Percentiles rank a stretch among this genome's conserved stretches.
phyloP scores from a whole-genome alignment of 306 rosid genomes.

The Trifolium dubium region DNA sequence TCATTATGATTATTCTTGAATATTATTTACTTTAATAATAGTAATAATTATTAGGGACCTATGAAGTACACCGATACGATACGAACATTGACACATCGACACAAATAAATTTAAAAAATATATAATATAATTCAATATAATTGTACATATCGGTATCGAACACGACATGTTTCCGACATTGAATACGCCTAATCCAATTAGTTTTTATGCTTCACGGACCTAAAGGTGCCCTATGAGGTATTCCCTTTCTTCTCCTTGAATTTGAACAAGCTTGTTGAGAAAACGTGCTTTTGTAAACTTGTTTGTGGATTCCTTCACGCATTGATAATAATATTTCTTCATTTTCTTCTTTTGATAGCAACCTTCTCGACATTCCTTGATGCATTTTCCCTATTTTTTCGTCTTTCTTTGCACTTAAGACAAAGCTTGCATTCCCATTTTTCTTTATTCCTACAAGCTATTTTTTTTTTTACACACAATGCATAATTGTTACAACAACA shows the following conservation, averaged over 20 bases:
- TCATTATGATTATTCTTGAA: not conserved
- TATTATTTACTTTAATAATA: slow-evolving; percentile 2
- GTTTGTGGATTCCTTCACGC: slow-evolving; percentile 70
- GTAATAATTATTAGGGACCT: not conserved
- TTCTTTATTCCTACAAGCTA: slow-evolving; percentile 84
- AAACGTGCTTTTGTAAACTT: slow-evolving; percentile 49
- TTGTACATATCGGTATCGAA: no score
- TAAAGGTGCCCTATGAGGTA: slow-evolving; percentile 95
- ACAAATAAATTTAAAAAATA: no score
- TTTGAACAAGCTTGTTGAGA: slow-evolving; percentile 74
- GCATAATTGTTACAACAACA: not conserved
- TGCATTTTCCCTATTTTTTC: slow-evolving; percentile 47
- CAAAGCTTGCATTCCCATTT: slow-evolving; percentile 80
- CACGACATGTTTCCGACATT: no score
- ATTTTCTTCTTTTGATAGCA: slow-evolving; percentile 53
- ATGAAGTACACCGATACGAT: no score
- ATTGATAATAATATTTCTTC: slow-evolving; percentile 47
- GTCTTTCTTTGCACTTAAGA: slow-evolving; percentile 53
- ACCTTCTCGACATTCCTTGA: slow-evolving; percentile 53
- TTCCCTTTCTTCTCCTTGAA: slow-evolving; percentile 94
- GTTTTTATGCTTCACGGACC: slow-evolving; percentile 32
- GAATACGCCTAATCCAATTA: no score
- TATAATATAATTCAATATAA: no score
- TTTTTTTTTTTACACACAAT: slow-evolving; percentile 23
- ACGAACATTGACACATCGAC: no score